Evolutionary conservation across 306 rosid species (phyloP), one percentile per base, ranked within the genome.

Genomic region (Malus orientalis): DNA sequence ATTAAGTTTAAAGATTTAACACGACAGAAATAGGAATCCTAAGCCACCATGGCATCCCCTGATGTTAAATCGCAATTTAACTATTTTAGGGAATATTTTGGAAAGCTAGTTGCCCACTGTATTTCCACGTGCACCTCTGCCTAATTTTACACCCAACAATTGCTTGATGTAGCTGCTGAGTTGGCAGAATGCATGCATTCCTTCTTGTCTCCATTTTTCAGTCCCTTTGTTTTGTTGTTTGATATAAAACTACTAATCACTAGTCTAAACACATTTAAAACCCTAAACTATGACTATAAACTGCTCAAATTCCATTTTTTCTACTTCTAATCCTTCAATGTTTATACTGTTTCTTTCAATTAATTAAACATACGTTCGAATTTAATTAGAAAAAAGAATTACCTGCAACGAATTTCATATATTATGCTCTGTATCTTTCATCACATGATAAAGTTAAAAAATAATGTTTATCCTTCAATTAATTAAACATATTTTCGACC

Each of bases 21-120:
- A 36, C 59, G 67, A 54, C 19, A 54, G 22, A 25, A 53, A 71
- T 72, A 11, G 76, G 76, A 72, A 72, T 57, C 76, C 16, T 36
- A 57, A 32, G 75, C 63, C 20, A 49, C 45, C 18, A 5, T 13
- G 18, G 30, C 29, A 11, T n/a, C 63, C 63, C 30, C 30, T 4
- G 25, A 11, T 44, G 29, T 74, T 29, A 58, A 57, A 58, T 58
- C 23, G 13, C 62, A 45, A 20, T 23, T 22, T 44, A 44, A 42
- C 47, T 61, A 74, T 45, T 45, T 69, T 61, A 16, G 82, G 73
- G 86, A 82, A 82, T 82, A 82, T 82, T 70, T 82, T 61, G 86
- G 86, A 82, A 82, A 69, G 80, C 71, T 82, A 82, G 55, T 82
- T 73, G 82, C 73, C 76, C 73, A 68, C n/a, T 60, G 69, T 74